Evolutionary conservation across 129 eudicot genomes (phyloP).

Genomic region (Flaveria brownii): DNA sequence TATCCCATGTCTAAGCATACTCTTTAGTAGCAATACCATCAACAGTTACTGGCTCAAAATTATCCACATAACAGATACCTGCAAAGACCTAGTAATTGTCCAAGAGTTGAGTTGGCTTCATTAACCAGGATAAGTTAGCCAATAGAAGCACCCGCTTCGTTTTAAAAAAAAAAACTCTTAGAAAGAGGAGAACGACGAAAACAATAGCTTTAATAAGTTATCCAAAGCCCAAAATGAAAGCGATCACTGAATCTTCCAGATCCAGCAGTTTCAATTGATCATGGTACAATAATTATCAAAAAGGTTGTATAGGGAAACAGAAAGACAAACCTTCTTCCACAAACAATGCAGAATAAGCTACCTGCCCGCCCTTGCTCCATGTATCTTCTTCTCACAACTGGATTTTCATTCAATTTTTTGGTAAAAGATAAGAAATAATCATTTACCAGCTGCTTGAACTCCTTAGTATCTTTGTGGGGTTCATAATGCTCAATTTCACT

Average conservation of each 20-base stretch:
- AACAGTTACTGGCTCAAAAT: conserved; percentile 20
- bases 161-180: neutral
- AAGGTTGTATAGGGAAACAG: conserved; percentile 31
- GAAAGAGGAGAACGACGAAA: neutral
- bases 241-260: conserved; percentile 28
- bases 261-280: conserved; percentile 16
- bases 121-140: neutral
- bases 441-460: conserved; percentile 51
- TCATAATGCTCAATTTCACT: conserved; percentile 32
- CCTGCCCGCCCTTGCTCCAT: conserved; percentile 68
- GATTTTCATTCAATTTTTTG: conserved; percentile 55
- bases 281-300: conserved; percentile 26
- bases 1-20: conserved; percentile 1
- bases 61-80: conserved; percentile 10
- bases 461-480: conserved; percentile 48
- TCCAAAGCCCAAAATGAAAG: conserved; percentile 10
- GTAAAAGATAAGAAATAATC: conserved; percentile 45
- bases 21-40: conserved; percentile 17
- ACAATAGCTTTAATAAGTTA: conserved; percentile 8
- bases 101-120: conserved; percentile 15
- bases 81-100: conserved; percentile 8
- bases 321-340: conserved; percentile 68
- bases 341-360: conserved; percentile 71
- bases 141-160: neutral
- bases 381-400: conserved; percentile 49